Evolutionary conservation across 306 rosid genomes (phyloP), one percentile per base, ranked within the genome.

Genomic region (Aeschynomene evenia): DNA sequence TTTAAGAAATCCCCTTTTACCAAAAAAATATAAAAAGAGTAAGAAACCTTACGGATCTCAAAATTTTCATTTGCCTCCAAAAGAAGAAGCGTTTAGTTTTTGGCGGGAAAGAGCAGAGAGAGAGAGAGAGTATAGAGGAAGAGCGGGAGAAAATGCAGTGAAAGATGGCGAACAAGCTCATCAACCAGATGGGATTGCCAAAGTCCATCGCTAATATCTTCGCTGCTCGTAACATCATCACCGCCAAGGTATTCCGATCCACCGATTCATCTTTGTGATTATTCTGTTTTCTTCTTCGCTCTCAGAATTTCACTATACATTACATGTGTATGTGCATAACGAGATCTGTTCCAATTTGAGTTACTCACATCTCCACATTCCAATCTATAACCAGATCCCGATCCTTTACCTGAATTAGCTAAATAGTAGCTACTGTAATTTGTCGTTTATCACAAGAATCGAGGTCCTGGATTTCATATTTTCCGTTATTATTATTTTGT

Each of bases 201-300:
- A 85, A 73, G 77, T 75, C 89, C 77, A 83, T 86, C 18, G 83
- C 87, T 46, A 84, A 89, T 53, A 69, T 92, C 77, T 92, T 92
- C 76, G 63, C 91, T 23, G 98, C 92, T 73, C 96, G 96, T 19
- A 89, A 86, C 76, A 80, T 92, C 55, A 77, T 81, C 85, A 89
- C 96, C 49, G 89, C 96, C 81, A 81, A 92, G 92, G 96, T 83
- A 21, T 18, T 23, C 49, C 11, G n/a, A 31, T 10, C 57, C 53
- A 11, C 11, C 31, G 5, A 28, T 28, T 2, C 31, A 28, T 3
- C 0, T 28, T 28, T 28, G 3, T 4, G 5, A 3, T 28, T 6
- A 4, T 28, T 28, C 31, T 28, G 31, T 28, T 28, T 28, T 28
- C 72, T 2, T 28, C 31, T 42, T 53, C 52, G 21, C 21, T 59